These are phyloP conservation scores for Phytophthora sojae DNA, from an alignment of 352 stramenopile genomes.

Conservation along the genomic window DNA sequence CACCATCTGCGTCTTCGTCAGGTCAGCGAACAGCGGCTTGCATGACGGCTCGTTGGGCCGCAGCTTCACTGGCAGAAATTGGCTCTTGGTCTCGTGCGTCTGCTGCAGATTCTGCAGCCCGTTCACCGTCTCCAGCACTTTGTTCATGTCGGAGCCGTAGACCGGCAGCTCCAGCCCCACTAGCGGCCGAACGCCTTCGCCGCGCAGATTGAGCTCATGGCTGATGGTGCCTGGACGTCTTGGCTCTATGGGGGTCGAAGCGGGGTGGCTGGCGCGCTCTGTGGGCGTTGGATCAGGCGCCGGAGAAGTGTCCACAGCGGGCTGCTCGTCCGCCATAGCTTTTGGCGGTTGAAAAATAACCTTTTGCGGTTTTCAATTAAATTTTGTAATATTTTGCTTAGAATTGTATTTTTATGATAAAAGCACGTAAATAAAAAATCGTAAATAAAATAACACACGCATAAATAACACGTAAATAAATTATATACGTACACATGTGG, in stretches of 20 bases:
- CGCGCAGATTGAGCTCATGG: conserved; percentile 43
- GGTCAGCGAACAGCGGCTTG: conserved; percentile 84
- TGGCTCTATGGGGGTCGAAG: conserved; percentile 5
- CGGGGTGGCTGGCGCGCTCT: conserved; percentile 5
- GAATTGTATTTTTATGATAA: background rate
- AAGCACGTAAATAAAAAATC: background rate
- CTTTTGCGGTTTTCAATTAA: conserved; percentile 7
- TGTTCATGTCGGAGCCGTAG: conserved; percentile 55
- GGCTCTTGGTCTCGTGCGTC: conserved; percentile 74
- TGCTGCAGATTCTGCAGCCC: conserved; percentile 65
- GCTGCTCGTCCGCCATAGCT: conserved; percentile 38
- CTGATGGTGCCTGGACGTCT: conserved; percentile 9
- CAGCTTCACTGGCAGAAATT: conserved; percentile 83
- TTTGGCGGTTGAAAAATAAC: conserved; percentile 18
- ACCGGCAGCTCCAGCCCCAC: conserved; percentile 74
- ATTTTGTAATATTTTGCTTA: background rate
- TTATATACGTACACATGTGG: conserved; percentile 25
- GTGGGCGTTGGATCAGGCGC: conserved; percentile 1
- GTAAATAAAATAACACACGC: conserved; percentile 7
- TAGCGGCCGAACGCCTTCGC: conserved; percentile 49
- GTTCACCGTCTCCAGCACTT: conserved; percentile 69
- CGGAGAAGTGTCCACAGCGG: conserved; percentile 8
- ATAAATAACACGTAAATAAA: conserved; percentile 21
- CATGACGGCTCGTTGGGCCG: conserved; percentile 78
- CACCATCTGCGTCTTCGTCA: conserved; percentile 85